Conservation (phyloP, 176 grass and related monocot species). For the Thinopyrum elongatum region DNA sequence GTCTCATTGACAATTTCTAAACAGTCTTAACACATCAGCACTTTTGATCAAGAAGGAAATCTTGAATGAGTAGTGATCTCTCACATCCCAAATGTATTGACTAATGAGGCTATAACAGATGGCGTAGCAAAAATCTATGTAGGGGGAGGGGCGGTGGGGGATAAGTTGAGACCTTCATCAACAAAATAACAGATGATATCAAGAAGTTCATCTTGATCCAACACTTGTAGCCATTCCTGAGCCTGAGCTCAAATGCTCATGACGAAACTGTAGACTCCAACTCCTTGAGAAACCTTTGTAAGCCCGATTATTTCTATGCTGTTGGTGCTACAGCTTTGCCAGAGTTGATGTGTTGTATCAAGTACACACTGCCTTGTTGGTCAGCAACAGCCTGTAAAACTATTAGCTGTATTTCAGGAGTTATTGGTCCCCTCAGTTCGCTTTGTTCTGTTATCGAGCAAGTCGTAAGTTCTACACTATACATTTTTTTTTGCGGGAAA, state of each 20-base stretch:
- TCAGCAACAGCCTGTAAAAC: background rate
- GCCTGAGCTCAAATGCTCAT: background rate
- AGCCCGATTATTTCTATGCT: background rate
- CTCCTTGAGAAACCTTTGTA: background rate
- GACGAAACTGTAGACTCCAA: background rate
- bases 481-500: no score
- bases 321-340: background rate
- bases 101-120: background rate
- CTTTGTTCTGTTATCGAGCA: background rate
- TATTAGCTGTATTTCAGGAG: background rate
- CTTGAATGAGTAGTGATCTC: slow-evolving; percentile 2
- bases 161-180: no score
- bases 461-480: background rate
- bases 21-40: background rate
- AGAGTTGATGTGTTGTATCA: background rate
- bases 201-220: slow-evolving; percentile 2
- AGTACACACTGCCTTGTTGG: background rate
- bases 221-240: background rate
- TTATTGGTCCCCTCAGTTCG: background rate
- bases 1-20: background rate
- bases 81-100: background rate
- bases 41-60: background rate
- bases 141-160: background rate
- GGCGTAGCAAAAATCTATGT: background rate
- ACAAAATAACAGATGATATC: background rate